phyloP scores from a whole-genome alignment of 2,329 filamentous ascomycete species.

The Botryotinia globosa region DNA sequence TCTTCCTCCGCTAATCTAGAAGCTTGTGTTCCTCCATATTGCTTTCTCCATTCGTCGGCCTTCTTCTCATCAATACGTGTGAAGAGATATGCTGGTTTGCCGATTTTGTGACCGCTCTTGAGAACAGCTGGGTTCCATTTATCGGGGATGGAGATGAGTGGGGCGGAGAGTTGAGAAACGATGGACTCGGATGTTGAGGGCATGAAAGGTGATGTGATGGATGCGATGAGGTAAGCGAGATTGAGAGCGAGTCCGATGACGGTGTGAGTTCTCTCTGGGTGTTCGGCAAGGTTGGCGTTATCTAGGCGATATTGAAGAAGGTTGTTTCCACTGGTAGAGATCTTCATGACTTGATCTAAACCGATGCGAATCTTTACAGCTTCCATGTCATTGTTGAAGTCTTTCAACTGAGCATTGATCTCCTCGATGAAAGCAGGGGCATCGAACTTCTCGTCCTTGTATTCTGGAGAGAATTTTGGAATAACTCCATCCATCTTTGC shows the following conservation, averaged over 20 bases:
- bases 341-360: conserved; percentile 61
- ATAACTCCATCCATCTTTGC: conserved; percentile 67
- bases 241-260: conserved; percentile 76
- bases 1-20: conserved; percentile 70
- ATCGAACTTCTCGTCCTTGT: conserved; percentile 54
- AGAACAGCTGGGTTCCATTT: conserved; percentile 62
- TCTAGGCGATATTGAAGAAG: conserved; percentile 49
- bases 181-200: conserved; percentile 75
- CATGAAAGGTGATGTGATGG: conserved; percentile 79
- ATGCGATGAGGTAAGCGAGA: conserved; percentile 77
- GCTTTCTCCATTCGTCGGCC: conserved; percentile 76
- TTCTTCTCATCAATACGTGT: conserved; percentile 79
- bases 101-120: conserved; percentile 74
- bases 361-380: conserved; percentile 68
- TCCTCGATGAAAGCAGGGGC: conserved; percentile 48
- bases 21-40: conserved; percentile 65
- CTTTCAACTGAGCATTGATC: conserved; percentile 62
- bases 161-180: conserved; percentile 67
- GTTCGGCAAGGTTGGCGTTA: conserved; percentile 41
- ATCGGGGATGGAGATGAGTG: conserved; percentile 60
- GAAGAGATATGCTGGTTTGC: conserved; percentile 76
- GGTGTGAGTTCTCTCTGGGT: conserved; percentile 41
- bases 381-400: conserved; percentile 67
- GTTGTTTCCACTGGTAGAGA: conserved; percentile 63
- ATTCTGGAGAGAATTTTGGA: conserved; percentile 56